Base-by-base conservation (phyloP, 208 protist species). In the Novymonas esmeraldas region DNA sequence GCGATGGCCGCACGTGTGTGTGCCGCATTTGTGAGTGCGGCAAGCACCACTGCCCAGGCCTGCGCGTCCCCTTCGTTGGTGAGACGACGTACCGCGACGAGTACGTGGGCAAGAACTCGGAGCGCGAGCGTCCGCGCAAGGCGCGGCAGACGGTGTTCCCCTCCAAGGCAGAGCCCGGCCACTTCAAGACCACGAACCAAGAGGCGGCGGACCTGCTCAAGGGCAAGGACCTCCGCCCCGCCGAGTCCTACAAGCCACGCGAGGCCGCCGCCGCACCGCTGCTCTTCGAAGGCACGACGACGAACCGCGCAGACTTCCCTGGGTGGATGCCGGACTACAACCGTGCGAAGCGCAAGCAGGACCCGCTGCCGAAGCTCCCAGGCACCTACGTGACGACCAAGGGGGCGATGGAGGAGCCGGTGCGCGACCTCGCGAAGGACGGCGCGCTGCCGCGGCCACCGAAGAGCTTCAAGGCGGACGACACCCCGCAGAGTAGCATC, bases 121-220 rank as follows among this genome's bases (percentile, higher is more conserved):
- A 91, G 51, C 81, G 76, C 4, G 84, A 91, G 29, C 74, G 73
- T 3, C 59, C 73, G 38, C 78, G 80, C 59, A 75, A 64, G 29
- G 50, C 42, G 0, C 83, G 76, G 26, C 75, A 66, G 18, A 67
- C 78, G 9, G 76, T 89, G n/a, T 82, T 90, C 38, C 84, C 84
- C 33, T 85, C 78, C 22, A 93, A 93, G 61, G 87, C 87, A 46
- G 87, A 92, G 62, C 87, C 88, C 20, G 87, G 83, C 31, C 90
- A 95, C 73, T 95, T 91, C 69, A 92, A 92, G 61, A 95, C 90
- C 6, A 95, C 88, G 20, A 92, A 95, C 58, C 87, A 95, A 77
- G 85, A 90, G 70, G 90, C 90, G n/a, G 87, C 84, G 29, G 90
- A 93, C 68, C 68, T 81, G 70, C 81, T 95, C 22, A 55, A 78